Evolutionary conservation across 1,284 basidiomycete genomes (phyloP).

Genomic region (Trichosporon faecale): DNA sequence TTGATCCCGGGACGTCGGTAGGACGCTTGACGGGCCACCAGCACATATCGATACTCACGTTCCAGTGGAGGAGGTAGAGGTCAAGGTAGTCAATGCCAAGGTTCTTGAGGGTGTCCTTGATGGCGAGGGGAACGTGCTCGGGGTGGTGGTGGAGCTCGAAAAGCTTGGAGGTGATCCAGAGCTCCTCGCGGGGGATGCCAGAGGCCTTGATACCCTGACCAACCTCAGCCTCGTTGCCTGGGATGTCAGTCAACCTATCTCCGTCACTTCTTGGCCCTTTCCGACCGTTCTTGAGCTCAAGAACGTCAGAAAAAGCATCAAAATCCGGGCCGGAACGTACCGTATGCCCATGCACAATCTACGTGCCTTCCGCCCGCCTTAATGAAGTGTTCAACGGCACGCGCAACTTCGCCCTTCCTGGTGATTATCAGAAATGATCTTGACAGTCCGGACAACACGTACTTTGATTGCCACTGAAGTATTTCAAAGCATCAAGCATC

Average conservation of each 20-base stretch:
- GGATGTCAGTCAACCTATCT: conserved; percentile 1
- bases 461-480: no score
- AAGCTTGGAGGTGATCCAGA: conserved; percentile 69
- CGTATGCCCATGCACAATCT: conserved; percentile 56
- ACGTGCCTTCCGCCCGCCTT: conserved; percentile 65
- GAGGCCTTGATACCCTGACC: conserved; percentile 67
- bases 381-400: no score
- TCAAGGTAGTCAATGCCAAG: conserved; percentile 74
- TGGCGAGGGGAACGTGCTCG: conserved; percentile 62
- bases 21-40: no score
- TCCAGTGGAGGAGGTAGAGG: conserved; percentile 78
- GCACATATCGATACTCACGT: conserved; percentile 43
- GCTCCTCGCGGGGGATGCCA: conserved; percentile 61
- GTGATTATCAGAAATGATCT: no score
- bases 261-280: background rate
- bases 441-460: no score
- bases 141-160: conserved; percentile 63
- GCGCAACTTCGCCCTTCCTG: no score
- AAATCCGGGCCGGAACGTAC: conserved; percentile 22
- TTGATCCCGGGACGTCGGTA: no score
- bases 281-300: background rate
- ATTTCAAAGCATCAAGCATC: no score
- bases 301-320: background rate
- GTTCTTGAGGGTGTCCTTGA: conserved; percentile 66
- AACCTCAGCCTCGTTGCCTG: conserved; percentile 76